Conservation (phyloP, 257 asterid genomes). For the Osmanthus fragrans region DNA sequence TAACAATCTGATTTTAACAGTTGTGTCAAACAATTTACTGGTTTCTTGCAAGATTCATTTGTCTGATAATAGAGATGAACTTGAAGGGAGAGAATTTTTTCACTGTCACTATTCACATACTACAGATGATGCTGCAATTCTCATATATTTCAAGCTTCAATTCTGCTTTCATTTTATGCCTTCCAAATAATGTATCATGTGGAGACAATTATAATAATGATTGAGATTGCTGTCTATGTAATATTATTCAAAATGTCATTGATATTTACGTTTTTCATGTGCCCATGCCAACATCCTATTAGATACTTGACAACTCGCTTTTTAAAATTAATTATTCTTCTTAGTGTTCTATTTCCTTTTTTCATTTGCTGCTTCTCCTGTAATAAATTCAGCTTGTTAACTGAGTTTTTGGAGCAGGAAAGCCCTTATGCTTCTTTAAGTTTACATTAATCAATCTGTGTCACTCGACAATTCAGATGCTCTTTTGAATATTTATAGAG, state of each 20-base stretch:
- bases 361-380: not conserved
- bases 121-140: not conserved
- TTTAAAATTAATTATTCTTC: not conserved
- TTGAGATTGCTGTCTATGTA: not conserved
- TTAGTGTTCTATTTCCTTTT: not conserved
- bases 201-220: not conserved
- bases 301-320: not conserved
- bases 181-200: not conserved
- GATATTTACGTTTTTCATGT: not conserved
- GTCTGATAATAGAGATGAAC: not conserved
- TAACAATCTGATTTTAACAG: not conserved
- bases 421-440: not conserved
- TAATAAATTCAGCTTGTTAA: not conserved
- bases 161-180: not conserved
- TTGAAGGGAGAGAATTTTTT: not conserved
- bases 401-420: not conserved
- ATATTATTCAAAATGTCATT: not conserved
- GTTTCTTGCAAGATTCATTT: not conserved
- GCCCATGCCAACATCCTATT: not conserved
- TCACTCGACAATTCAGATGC: not conserved
- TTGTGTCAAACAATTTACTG: not conserved
- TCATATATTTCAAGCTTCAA: not conserved
- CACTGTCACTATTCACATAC: not conserved
- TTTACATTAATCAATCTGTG: slow-evolving; percentile 2
- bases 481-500: slow-evolving; percentile 15